Evolutionary conservation across 345 rosid species (phyloP), one percentile per base, ranked within the genome.

Genomic region (Eucalyptus sp.): DNA sequence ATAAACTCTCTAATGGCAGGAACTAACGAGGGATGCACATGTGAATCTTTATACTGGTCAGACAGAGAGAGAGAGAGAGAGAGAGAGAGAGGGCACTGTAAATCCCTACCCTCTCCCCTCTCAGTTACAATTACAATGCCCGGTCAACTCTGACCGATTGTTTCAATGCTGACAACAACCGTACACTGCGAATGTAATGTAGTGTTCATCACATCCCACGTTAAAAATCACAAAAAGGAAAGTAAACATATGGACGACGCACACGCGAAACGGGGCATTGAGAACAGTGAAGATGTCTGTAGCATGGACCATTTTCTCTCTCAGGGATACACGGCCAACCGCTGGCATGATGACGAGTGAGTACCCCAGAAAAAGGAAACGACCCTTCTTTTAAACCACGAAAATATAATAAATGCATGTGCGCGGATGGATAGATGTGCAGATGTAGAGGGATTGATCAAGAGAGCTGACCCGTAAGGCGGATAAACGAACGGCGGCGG

Each of bases 401-500:
- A 50, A 50, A 50, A 50, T 0, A 56, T 24, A 56, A n/a, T 24
- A 50, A 12, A 31, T 50, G 64, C 29, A 51, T 37, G 62, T 51
- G 87, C 66, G 58, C 66, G 58, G 87, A 86, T 29, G 25, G 27
- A 29, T 46, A 12, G 17, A 16, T 50, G 22, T 17, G 81, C 44
- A 71, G 46, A 51, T 29, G 60, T 43, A 52, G 27, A 44, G n/a
- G 52, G 87, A 51, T 41, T 86, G 43, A 37, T 62, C 27, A 25
- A 31, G 54, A 44, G n/a, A 89, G 84, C 96, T 94, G 62, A 95
- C 96, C 94, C 96, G 92, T 94, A 93, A 86, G 92, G 91, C 31
- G 94, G 94, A 92, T 94, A 94, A 43, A 94, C 83, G 87, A 94
- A 86, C 24, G 94, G 89, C 71, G 92, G 94, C 22, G 93, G 90